Evolutionary conservation across 768 basidiomycete species (phyloP).

Genomic region (Suillus occidentalis): DNA sequence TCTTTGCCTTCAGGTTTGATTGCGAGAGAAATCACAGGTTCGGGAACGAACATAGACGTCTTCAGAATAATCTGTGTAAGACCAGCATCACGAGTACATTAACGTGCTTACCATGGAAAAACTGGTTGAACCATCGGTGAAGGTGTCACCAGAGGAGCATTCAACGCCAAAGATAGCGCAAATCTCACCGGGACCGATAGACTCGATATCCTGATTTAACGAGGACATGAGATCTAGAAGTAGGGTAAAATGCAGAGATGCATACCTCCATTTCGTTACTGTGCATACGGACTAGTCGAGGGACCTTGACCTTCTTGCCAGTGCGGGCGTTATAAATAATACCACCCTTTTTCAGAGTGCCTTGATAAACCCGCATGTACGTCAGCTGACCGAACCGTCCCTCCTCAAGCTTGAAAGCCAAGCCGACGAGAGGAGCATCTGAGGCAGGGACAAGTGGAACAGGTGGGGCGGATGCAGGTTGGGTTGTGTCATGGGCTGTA

Average conservation of each 20-base stretch:
- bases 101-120: slow-evolving; percentile 81
- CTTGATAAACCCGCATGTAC: slow-evolving; percentile 98
- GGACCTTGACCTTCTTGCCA: slow-evolving; percentile 97
- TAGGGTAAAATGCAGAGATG: slow-evolving; percentile 1
- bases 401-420: slow-evolving; percentile 99
- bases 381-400: slow-evolving; percentile 96
- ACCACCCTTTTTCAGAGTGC: slow-evolving; percentile 81
- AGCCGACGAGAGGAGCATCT: slow-evolving; percentile 82
- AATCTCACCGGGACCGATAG: slow-evolving; percentile 96
- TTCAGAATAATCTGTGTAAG: slow-evolving; percentile 28
- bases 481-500: slow-evolving; percentile 80
- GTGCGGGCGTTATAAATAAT: slow-evolving; percentile 91
- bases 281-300: slow-evolving; percentile 95
- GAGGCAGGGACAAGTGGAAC: slow-evolving; percentile 82
- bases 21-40: slow-evolving; percentile 95
- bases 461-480: slow-evolving; percentile 61
- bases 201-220: slow-evolving; percentile 75
- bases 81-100: not conserved
- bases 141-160: slow-evolving; percentile 96
- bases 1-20: slow-evolving; percentile 92
- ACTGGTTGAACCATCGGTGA: slow-evolving; percentile 87
- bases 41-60: slow-evolving; percentile 99
- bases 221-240: not conserved
- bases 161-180: slow-evolving; percentile 99
- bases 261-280: slow-evolving; percentile 97